phyloP scores from a whole-genome alignment of 495 filamentous ascomycete species.

The Choiromyces venosus region DNA sequence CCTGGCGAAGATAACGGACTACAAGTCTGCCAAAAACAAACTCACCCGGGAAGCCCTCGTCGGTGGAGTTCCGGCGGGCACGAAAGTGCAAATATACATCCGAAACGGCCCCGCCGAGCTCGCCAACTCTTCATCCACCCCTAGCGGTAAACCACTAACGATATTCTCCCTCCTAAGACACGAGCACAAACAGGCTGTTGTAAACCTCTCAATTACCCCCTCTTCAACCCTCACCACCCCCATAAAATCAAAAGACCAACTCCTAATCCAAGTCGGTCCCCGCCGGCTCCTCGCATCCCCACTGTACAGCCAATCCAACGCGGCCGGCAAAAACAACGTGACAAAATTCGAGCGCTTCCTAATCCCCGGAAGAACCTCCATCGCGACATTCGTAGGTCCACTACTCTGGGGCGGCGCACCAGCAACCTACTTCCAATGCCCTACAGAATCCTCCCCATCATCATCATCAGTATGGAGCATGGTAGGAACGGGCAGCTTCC shows the following conservation, averaged over 20 bases:
- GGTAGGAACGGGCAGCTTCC: conserved; percentile 76
- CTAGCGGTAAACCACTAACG: conserved; percentile 54
- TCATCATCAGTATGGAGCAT: conserved; percentile 49
- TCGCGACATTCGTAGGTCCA: conserved; percentile 84
- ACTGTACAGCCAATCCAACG: conserved; percentile 75
- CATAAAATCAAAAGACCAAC: conserved; percentile 80
- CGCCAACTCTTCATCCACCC: conserved; percentile 51
- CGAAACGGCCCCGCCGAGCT: conserved; percentile 62
- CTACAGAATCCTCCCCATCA: conserved; percentile 29
- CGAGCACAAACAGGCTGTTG: conserved; percentile 83
- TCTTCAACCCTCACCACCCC: conserved; percentile 58
- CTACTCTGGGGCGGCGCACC: conserved; percentile 90
- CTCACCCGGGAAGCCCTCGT: conserved; percentile 71
- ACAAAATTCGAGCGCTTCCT: conserved; percentile 94
- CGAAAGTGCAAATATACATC: conserved; percentile 71
- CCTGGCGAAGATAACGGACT: conserved; percentile 74
- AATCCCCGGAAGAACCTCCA: conserved; percentile 82
- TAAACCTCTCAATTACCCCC: conserved; percentile 80
- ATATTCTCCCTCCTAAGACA: conserved; percentile 84
- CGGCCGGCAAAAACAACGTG: conserved; percentile 78
- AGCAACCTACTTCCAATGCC: conserved; percentile 65
- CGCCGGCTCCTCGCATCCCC: conserved; percentile 82
- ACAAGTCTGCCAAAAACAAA: conserved; percentile 69
- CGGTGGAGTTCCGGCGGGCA: conserved; percentile 78
- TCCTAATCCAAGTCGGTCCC: conserved; percentile 83